Conservation (phyloP, 2,329 filamentous ascomycete species). For the Fusarium palustre region DNA sequence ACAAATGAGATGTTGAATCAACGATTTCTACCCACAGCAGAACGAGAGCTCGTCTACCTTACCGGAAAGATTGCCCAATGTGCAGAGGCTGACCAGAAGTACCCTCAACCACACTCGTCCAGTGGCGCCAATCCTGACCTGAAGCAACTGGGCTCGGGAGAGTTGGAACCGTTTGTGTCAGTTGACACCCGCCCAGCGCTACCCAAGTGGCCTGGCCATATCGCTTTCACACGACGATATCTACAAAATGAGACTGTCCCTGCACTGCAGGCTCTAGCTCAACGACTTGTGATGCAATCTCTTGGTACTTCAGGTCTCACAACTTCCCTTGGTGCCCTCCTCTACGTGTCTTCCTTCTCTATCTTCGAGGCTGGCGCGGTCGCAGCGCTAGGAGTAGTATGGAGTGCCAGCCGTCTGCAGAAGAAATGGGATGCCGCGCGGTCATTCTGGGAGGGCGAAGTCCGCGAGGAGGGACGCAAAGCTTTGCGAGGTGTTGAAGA, state of each 20-base stretch:
- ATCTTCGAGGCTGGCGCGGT: constrained; percentile 72
- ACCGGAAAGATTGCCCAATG: constrained; percentile 77
- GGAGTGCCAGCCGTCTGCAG: constrained; percentile 70
- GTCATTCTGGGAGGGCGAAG: constrained; percentile 72
- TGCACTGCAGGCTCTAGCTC: constrained; percentile 77
- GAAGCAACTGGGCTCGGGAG: constrained; percentile 42
- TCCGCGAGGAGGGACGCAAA: constrained; percentile 74
- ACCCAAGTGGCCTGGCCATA: constrained; percentile 78
- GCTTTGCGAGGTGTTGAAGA: constrained; percentile 68
- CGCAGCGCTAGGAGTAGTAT: constrained; percentile 69
- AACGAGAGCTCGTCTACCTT: constrained; percentile 85
- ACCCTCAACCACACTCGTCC: constrained; percentile 53
- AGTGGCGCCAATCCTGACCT: constrained; percentile 9
- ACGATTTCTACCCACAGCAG: constrained; percentile 80
- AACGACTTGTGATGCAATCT: constrained; percentile 80
- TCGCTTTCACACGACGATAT: constrained; percentile 75
- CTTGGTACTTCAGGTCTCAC: constrained; percentile 76
- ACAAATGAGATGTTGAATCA: constrained; percentile 81
- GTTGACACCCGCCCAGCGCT: constrained; percentile 37
- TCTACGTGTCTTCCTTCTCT: constrained; percentile 67
- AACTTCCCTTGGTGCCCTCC: constrained; percentile 64
- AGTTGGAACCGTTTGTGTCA: constrained; percentile 45
- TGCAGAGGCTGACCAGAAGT: constrained; percentile 47
- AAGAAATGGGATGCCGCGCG: constrained; percentile 71
- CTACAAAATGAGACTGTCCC: constrained; percentile 75